These are phyloP conservation scores for Solanum medicagineum DNA, from an alignment of 257 asterid genomes.

Conservation along the genomic window DNA sequence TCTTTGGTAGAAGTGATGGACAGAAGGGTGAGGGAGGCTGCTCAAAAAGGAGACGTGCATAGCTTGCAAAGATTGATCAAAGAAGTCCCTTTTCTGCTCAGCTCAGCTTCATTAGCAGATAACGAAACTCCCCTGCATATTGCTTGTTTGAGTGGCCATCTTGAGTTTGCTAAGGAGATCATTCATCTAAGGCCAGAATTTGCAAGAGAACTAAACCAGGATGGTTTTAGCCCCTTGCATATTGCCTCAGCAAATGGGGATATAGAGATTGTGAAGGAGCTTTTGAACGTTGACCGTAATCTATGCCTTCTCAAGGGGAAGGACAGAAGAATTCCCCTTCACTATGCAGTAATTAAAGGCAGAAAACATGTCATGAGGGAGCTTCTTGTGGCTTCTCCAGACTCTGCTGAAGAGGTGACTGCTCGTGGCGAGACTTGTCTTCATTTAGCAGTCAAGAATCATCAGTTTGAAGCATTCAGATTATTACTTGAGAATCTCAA, in stretches of 20 bases:
- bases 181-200: background rate
- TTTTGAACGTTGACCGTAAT: slow-evolving; percentile 8
- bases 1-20: background rate
- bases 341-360: slow-evolving; percentile 23
- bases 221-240: slow-evolving; percentile 25
- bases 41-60: background rate
- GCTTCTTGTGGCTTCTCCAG: slow-evolving; percentile 5
- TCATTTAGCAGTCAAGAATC: slow-evolving; percentile 21
- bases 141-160: background rate
- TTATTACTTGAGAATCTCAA: slow-evolving; percentile 8
- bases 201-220: slow-evolving; percentile 3
- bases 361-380: slow-evolving; percentile 6
- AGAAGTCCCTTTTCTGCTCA: background rate
- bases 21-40: background rate
- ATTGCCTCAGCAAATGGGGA: slow-evolving; percentile 26
- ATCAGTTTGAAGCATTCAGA: slow-evolving; percentile 8
- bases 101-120: background rate
- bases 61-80: background rate
- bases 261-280: slow-evolving; percentile 18
- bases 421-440: slow-evolving; percentile 24
- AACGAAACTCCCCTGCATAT: background rate
- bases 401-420: slow-evolving; percentile 13
- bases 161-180: background rate
- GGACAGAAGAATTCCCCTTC: slow-evolving; percentile 27
- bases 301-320: slow-evolving; percentile 23